Percentiles rank a stretch among this genome's conserved stretches.
Evolutionary conservation across 2,329 filamentous ascomycete genomes (phyloP).

Genomic region (Diplocarpon rosae): DNA sequence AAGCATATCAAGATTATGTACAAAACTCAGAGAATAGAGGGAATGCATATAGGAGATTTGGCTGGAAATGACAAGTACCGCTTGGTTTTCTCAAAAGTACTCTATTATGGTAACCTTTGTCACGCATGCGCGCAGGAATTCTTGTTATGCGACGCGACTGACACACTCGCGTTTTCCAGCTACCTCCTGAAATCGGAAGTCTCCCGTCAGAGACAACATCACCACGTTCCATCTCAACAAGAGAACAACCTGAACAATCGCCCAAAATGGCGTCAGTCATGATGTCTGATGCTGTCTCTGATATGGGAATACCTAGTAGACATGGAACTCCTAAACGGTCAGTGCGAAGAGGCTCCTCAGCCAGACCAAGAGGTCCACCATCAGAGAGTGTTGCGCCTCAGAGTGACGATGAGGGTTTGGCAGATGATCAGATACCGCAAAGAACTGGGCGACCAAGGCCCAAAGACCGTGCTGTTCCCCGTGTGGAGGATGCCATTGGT

Average conservation of each 20-base stretch:
- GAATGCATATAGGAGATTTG: no score
- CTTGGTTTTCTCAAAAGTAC: constrained; percentile 18
- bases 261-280: constrained; percentile 25
- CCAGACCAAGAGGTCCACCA: constrained; percentile 35
- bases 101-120: constrained; percentile 20
- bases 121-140: constrained; percentile 4
- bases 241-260: constrained; percentile 7
- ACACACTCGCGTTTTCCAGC: constrained; percentile 11
- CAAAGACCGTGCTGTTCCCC: constrained; percentile 44
- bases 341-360: constrained; percentile 23
- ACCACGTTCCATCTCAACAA: not conserved
- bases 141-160: constrained; percentile 15
- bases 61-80: no score
- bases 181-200: constrained; percentile 18
- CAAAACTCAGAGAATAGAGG: no score
- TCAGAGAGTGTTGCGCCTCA: constrained; percentile 49
- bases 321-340: constrained; percentile 20
- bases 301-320: constrained; percentile 19
- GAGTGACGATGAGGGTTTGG: constrained; percentile 55
- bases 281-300: constrained; percentile 25
- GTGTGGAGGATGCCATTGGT: constrained; percentile 67
- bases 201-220: constrained; percentile 3
- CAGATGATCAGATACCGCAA: constrained; percentile 52
- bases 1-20: no score
- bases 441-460: constrained; percentile 35